These are phyloP conservation scores for Leccinum subatratum DNA, from an alignment of 1,284 basidiomycete genomes.

Conservation along the genomic window DNA sequence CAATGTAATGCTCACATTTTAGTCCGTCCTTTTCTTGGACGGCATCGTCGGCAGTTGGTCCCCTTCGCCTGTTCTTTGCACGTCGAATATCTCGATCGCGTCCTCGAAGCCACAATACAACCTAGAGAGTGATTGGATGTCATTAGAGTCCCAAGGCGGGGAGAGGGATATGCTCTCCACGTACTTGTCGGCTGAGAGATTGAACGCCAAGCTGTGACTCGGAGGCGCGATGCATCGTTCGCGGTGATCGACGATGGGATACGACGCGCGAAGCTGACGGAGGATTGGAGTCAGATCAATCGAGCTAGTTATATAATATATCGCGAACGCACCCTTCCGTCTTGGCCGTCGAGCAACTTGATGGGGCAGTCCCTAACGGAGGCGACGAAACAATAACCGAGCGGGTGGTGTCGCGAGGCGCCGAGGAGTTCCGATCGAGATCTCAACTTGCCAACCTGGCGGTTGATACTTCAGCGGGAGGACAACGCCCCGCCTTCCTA, in stretches of 20 bases:
- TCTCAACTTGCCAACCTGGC: too few species aligned
- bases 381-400: conserved; percentile 74
- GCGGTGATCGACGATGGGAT: conserved; percentile 84
- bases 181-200: conserved; percentile 62
- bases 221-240: conserved; percentile 84
- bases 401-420: conserved; percentile 53
- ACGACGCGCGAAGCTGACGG: conserved; percentile 61
- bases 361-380: conserved; percentile 80
- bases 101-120: conserved; percentile 88
- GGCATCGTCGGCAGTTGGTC: conserved; percentile 70
- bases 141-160: not conserved
- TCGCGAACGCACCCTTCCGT: conserved; percentile 60
- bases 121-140: conserved; percentile 37
- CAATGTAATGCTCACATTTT: conserved; percentile 53
- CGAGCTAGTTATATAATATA: not conserved
- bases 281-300: not conserved
- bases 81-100: conserved; percentile 84
- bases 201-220: conserved; percentile 80
- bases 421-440: conserved; percentile 20
- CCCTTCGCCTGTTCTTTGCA: conserved; percentile 69
- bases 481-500: too few species aligned
- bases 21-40: conserved; percentile 79
- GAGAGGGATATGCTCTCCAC: conserved; percentile 19
- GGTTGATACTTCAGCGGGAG: too few species aligned
- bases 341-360: conserved; percentile 71